Evolutionary conservation across 495 filamentous ascomycete genomes (phyloP).

Genomic region (Talaromyces liani): DNA sequence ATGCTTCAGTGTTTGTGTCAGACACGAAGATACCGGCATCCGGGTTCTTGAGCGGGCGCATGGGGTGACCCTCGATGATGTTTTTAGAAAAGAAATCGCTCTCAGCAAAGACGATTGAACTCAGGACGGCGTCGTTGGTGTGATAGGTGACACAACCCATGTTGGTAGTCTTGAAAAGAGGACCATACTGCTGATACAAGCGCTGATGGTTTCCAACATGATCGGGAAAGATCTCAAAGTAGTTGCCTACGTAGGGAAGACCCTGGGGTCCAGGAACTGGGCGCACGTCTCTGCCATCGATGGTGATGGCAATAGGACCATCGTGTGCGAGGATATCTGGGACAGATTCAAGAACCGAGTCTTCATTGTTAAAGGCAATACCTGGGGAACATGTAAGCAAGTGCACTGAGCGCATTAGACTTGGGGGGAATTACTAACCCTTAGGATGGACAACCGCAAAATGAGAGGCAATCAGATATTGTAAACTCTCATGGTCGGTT

Average conservation of each 20-base stretch:
- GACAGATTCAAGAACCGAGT: background rate
- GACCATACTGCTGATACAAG: conserved; percentile 46
- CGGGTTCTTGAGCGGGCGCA: conserved; percentile 34
- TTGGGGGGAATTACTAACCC: background rate
- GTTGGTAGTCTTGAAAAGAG: conserved; percentile 45
- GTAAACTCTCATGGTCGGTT: background rate
- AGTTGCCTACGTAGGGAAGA: conserved; percentile 43
- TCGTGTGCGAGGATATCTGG: conserved; percentile 2
- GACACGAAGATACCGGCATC: conserved; percentile 41
- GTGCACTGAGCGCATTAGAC: background rate
- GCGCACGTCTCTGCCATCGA: conserved; percentile 37
- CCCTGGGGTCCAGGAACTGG: conserved; percentile 36
- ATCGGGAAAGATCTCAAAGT: conserved; percentile 51
- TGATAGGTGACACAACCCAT: conserved; percentile 42
- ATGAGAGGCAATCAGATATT: conserved; percentile 5
- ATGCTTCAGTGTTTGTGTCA: conserved; percentile 43
- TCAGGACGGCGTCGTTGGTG: conserved; percentile 41
- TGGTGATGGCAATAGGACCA: conserved; percentile 29
- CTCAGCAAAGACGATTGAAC: conserved; percentile 34
- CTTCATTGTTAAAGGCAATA: background rate
- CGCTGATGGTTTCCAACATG: conserved; percentile 52
- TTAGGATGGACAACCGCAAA: background rate
- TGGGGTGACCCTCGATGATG: conserved; percentile 42
- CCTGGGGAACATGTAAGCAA: background rate
- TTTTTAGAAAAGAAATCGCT: conserved; percentile 45